A percentile compares a stretch with the other conserved stretches of the same genome.
These are phyloP conservation scores for Pilobolus umbonatus DNA, from an alignment of 192 early-diverging fungal genomes.

Conservation along the genomic window DNA sequence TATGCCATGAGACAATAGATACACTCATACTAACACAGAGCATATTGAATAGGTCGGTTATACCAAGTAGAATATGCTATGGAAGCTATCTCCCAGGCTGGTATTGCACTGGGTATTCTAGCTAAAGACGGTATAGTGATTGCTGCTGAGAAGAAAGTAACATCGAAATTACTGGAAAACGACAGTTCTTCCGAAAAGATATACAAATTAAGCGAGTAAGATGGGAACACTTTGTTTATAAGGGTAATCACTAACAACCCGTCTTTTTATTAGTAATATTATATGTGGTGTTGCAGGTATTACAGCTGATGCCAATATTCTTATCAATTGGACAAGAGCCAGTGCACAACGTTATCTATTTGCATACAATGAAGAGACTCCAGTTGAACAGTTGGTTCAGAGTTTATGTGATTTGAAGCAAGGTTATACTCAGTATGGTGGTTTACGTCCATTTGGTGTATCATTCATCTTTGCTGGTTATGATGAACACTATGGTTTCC, in stretches of 20 bases:
- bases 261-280: conserved; percentile 57
- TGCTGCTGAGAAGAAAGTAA: conserved; percentile 94
- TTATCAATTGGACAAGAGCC: conserved; percentile 84
- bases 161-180: conserved; percentile 91
- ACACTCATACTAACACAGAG: not conserved
- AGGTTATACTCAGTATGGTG: conserved; percentile 97
- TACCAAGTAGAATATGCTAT: conserved; percentile 99
- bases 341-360: conserved; percentile 86
- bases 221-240: conserved; percentile 3
- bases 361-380: conserved; percentile 88
- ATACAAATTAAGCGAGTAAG: conserved; percentile 93
- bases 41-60: conserved; percentile 66
- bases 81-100: conserved; percentile 98
- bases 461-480: conserved; percentile 97
- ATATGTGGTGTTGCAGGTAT: conserved; percentile 95
- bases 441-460: conserved; percentile 97
- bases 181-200: conserved; percentile 87
- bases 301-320: conserved; percentile 93
- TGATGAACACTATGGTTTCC: conserved; percentile 88
- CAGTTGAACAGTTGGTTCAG: conserved; percentile 93
- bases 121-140: conserved; percentile 91
- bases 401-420: conserved; percentile 96
- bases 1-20: not conserved
- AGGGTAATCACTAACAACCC: not conserved
- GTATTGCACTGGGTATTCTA: conserved; percentile 90